Conservation (phyloP, 148 eudicot species). For the Fagopyrum homotropicum region DNA sequence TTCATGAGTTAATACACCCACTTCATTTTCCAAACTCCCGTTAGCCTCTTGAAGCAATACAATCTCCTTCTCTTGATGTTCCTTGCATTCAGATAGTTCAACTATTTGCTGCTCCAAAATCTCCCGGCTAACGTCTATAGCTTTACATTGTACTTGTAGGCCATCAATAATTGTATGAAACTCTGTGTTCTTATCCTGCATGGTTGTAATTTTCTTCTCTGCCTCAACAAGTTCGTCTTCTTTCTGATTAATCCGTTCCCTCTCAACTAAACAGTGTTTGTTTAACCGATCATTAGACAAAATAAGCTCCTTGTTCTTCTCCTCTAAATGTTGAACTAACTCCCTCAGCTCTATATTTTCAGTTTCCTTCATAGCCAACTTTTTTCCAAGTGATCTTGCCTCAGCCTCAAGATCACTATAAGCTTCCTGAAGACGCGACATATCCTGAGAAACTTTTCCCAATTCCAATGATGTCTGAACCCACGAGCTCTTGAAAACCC, state of each 20-base stretch:
- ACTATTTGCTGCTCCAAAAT: constrained; percentile 34
- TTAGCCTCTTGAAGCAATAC: constrained; percentile 46
- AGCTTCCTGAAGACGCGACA: constrained; percentile 31
- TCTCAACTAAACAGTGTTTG: constrained; percentile 26
- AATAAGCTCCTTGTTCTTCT: constrained; percentile 37
- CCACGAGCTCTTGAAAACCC: constrained; percentile 41
- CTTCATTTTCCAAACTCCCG: constrained; percentile 42
- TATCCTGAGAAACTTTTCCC: constrained; percentile 27
- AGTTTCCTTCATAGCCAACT: constrained; percentile 41
- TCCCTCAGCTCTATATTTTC: constrained; percentile 50
- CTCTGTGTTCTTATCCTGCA: constrained; percentile 33
- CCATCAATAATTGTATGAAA: constrained; percentile 37
- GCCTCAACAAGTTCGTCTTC: constrained; percentile 39
- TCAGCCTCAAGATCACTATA: constrained; percentile 41
- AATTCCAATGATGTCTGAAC: constrained; percentile 45
- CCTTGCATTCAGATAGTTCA: constrained; percentile 32
- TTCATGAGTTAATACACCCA: constrained; percentile 48
- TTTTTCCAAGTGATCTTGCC: constrained; percentile 30
- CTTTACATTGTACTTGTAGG: constrained; percentile 33
- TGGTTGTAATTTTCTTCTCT: constrained; percentile 33
- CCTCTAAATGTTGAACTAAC: constrained; percentile 33
- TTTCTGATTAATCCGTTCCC: constrained; percentile 30
- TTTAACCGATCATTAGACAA: constrained; percentile 35
- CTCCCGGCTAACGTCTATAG: constrained; percentile 25
- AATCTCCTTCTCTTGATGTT: constrained; percentile 42